Base-by-base conservation (phyloP, 805 yeast genomes). In the Candida verbasci region DNA sequence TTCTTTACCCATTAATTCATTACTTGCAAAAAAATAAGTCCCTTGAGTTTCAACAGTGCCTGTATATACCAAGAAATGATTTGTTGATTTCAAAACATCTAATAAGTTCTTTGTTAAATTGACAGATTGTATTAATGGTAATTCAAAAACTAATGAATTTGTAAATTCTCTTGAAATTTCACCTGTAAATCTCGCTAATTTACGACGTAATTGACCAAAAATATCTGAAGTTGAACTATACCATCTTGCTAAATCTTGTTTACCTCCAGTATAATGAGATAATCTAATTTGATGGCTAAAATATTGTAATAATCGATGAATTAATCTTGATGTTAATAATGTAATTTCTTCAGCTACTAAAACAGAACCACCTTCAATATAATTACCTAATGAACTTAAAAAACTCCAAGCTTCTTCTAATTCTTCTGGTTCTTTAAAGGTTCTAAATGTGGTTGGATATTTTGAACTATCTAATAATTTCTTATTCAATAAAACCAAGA, bases 381-480 rank as follows among this genome's bases (percentile, higher is more conserved):
- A 81, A 42, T 73, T 76, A 10, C 97, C 96, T 24, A 86, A 71
- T 47, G 80, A 79, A 47, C 76, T 84, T 45, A 93, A 65, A 47
- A 82, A 80, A 21, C 73, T 70, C 89, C 95, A 93, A 29, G 85
- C 85, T 37, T 71, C 76, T 50, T 87, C 94, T 33, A 93, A 65
- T 52, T 84, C 88, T 47, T 91, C 98, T 1, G 96, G 89, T 50
- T 86, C 97, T 50, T 86, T 86, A 58, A 86, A 86, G 0, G 95
- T 84, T 47, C 88, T 74, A 62, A 86, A 85, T 10, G 82, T 74
- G 27, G 68, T 66, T 4, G 70, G 66, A 3, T 76, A 70, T 39
- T 76, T 74, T 0, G 88, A 80, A 40, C 88, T 78, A 47, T 87
- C 95, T 32, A 87, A 63, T 34, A 89, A 69, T 56, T 91, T 93